phyloP scores from a whole-genome alignment of 805 yeast species.

The Starmerella etchellsii region DNA sequence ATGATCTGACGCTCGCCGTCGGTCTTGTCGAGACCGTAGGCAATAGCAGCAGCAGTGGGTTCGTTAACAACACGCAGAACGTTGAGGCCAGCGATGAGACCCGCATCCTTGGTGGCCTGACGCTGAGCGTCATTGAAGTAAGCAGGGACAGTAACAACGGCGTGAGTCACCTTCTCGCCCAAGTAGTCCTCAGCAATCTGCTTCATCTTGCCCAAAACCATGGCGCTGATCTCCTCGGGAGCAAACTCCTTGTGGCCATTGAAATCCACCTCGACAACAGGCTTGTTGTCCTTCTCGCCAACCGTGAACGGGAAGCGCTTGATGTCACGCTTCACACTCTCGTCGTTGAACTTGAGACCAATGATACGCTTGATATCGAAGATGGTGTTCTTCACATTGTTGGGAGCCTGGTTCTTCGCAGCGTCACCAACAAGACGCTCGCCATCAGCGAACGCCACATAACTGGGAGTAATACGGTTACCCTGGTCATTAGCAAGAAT shows the following conservation, averaged over 20 bases:
- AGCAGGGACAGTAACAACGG: conserved; percentile 88
- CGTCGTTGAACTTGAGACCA: conserved; percentile 68
- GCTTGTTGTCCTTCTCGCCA: conserved; percentile 62
- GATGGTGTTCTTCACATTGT: conserved; percentile 73
- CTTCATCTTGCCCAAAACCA: conserved; percentile 87
- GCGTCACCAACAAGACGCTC: conserved; percentile 94
- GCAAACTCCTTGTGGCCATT: conserved; percentile 61
- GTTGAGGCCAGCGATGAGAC: conserved; percentile 80
- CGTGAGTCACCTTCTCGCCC: conserved; percentile 73
- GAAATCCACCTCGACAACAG: conserved; percentile 62
- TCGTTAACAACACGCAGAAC: conserved; percentile 82
- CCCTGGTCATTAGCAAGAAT: conserved; percentile 94
- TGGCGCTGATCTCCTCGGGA: conserved; percentile 87
- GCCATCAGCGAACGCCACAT: conserved; percentile 81
- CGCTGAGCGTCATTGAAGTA: conserved; percentile 89
- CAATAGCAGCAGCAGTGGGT: conserved; percentile 97
- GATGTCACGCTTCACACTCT: conserved; percentile 65
- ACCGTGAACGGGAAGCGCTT: conserved; percentile 73
- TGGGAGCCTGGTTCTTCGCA: conserved; percentile 89
- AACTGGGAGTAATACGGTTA: conserved; percentile 91
- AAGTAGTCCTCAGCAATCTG: conserved; percentile 82
- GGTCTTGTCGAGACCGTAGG: conserved; percentile 76
- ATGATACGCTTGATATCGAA: conserved; percentile 87
- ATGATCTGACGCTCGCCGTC: conserved; percentile 79
- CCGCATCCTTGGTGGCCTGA: conserved; percentile 90